These are phyloP conservation scores for Neurospora sp. DNA, from an alignment of 2,329 filamentous ascomycete species.

Conservation along the genomic window DNA sequence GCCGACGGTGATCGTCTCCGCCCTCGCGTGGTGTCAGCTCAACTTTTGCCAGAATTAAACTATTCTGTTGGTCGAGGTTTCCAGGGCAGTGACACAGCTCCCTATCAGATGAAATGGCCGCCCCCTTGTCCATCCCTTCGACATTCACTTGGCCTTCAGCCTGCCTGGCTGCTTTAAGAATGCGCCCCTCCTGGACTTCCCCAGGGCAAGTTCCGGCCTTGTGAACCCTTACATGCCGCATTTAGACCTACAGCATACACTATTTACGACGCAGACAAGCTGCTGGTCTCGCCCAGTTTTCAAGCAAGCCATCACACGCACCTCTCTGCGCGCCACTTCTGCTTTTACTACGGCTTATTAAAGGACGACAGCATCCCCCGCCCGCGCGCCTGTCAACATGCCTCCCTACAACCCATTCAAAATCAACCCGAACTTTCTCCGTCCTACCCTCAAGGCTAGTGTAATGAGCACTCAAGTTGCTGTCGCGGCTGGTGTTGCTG, in stretches of 20 bases:
- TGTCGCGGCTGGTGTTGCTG: constrained; percentile 16
- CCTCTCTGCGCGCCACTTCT: neutral
- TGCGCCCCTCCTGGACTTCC: neutral
- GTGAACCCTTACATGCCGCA: neutral
- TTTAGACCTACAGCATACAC: neutral
- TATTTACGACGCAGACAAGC: neutral
- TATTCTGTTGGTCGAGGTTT: neutral
- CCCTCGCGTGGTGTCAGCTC: neutral
- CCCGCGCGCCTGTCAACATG: constrained; percentile 4
- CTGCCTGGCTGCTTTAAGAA: neutral
- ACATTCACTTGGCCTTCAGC: neutral
- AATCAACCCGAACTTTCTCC: constrained; percentile 4
- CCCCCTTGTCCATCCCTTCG: neutral
- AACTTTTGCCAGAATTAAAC: neutral
- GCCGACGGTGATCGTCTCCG: neutral
- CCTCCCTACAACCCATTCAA: constrained; percentile 8
- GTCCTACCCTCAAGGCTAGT: constrained; percentile 11
- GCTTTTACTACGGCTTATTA: neutral
- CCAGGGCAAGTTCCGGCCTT: neutral
- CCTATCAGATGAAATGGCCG: neutral
- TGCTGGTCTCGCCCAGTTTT: neutral
- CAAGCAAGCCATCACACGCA: neutral
- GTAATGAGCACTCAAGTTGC: constrained; percentile 16
- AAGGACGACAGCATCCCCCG: neutral
- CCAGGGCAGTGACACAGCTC: neutral